Conservation (phyloP, 2,329 filamentous ascomycete genomes). For the Aspergillus candidus region DNA sequence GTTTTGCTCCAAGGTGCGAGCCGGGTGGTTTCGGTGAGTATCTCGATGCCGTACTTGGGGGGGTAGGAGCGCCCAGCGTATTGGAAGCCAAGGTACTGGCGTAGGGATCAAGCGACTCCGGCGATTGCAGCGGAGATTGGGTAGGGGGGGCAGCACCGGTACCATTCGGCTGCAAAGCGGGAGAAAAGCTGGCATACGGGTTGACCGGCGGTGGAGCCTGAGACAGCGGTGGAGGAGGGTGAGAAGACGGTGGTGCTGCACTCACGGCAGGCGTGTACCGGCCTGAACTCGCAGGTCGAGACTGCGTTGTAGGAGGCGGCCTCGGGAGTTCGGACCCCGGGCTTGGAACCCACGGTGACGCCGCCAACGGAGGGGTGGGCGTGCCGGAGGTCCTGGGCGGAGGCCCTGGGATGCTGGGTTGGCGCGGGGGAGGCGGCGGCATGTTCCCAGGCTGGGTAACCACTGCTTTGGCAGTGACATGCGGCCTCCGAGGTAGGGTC, state of each 20-base stretch:
- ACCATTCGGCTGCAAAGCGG: constrained; percentile 16
- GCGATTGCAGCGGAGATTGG: constrained; percentile 25
- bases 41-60: constrained; percentile 28
- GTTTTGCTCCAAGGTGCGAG: constrained; percentile 28
- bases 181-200: constrained; percentile 15
- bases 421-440: constrained; percentile 55
- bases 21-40: constrained; percentile 39
- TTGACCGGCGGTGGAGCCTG: constrained; percentile 12
- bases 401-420: constrained; percentile 51
- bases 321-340: constrained; percentile 54
- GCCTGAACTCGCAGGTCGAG: constrained; percentile 49
- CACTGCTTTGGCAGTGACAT: constrained; percentile 52
- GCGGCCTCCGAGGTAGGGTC: constrained; percentile 56
- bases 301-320: constrained; percentile 46
- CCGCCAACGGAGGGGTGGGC: constrained; percentile 21
- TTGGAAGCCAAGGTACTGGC: constrained; percentile 22
- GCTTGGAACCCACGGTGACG: constrained; percentile 27
- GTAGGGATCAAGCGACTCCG: constrained; percentile 30
- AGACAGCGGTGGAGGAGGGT: neutral
- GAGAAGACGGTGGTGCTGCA: constrained; percentile 15
- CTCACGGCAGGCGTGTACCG: constrained; percentile 36
- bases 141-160: constrained; percentile 8
- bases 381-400: constrained; percentile 13
- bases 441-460: constrained; percentile 40
- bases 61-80: constrained; percentile 23